Evolutionary conservation across 1,284 basidiomycete species (phyloP).

Genomic region (Coriolopsis trogii): DNA sequence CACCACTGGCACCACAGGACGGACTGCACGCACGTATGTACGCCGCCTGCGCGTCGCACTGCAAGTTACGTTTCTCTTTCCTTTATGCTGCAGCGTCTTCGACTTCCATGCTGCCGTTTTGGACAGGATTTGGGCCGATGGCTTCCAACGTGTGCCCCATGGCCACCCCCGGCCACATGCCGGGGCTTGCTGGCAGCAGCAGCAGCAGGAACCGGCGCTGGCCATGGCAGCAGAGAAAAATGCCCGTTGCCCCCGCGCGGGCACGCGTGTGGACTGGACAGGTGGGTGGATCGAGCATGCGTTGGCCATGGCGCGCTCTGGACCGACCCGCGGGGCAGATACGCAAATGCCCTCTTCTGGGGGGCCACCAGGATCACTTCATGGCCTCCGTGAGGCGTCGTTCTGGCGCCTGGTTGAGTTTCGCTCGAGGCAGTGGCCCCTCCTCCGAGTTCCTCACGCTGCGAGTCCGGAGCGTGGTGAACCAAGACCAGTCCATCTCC

Average conservation of each 20-base stretch:
- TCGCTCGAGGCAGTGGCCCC: not conserved
- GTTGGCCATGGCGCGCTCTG: conserved; percentile 20
- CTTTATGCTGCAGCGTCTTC: not conserved
- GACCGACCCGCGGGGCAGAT: conserved; percentile 13
- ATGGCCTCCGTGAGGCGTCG: conserved; percentile 16
- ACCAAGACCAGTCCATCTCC: conserved; percentile 6
- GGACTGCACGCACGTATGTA: too few relatives aligned
- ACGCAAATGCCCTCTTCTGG: conserved; percentile 12
- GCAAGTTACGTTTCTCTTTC: not conserved
- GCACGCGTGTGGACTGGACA: conserved; percentile 2
- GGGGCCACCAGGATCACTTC: conserved; percentile 14
- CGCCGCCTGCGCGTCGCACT: not conserved
- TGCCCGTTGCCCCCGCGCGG: conserved; percentile 15
- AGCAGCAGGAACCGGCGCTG: too few relatives aligned
- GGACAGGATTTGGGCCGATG: not conserved
- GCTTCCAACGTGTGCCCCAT: not conserved
- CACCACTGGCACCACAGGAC: too few relatives aligned
- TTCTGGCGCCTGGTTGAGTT: conserved; percentile 4
- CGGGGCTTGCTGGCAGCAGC: conserved; percentile 1
- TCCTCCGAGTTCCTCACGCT: too few relatives aligned
- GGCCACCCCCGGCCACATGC: not conserved
- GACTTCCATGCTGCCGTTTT: not conserved
- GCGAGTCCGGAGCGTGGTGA: too few relatives aligned
- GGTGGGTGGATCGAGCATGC: conserved; percentile 14
- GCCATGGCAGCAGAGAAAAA: too few relatives aligned